These are phyloP conservation scores for Lepidium aucheri DNA, from an alignment of 345 rosid genomes.

Conservation along the genomic window DNA sequence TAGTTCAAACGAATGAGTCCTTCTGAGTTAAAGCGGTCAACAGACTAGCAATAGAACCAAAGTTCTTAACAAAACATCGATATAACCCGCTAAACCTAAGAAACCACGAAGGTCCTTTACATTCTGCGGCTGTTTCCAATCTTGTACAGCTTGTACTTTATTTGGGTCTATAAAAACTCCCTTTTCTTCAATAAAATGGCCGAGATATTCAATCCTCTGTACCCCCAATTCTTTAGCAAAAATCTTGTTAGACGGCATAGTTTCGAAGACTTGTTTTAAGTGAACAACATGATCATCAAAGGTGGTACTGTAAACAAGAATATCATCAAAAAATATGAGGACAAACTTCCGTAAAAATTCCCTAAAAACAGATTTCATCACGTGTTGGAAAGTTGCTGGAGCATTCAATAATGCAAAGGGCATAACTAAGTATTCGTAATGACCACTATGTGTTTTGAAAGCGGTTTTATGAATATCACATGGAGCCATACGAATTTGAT, in stretches of 20 bases:
- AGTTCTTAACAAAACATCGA: neutral
- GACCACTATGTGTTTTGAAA: neutral
- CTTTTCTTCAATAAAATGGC: neutral
- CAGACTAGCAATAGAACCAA: neutral
- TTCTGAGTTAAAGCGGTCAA: fast-evolving
- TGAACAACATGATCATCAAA: neutral
- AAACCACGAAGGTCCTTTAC: neutral
- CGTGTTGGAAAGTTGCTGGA: neutral
- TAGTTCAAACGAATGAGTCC: too few relatives aligned
- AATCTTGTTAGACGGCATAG: neutral
- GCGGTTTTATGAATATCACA: neutral
- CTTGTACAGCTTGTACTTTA: neutral
- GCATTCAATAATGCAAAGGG: neutral
- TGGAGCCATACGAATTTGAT: neutral
- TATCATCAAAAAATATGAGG: neutral
- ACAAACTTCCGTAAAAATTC: neutral
- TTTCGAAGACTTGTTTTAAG: neutral
- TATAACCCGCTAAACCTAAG: neutral
- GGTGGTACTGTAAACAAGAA: neutral
- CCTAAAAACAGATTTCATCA: neutral
- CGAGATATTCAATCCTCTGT: neutral
- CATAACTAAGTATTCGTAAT: neutral
- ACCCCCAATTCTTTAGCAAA: neutral
- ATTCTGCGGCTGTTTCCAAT: neutral
- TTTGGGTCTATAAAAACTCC: neutral